Base-by-base conservation (phyloP, 306 rosid species). In the Medicago lupulina region DNA sequence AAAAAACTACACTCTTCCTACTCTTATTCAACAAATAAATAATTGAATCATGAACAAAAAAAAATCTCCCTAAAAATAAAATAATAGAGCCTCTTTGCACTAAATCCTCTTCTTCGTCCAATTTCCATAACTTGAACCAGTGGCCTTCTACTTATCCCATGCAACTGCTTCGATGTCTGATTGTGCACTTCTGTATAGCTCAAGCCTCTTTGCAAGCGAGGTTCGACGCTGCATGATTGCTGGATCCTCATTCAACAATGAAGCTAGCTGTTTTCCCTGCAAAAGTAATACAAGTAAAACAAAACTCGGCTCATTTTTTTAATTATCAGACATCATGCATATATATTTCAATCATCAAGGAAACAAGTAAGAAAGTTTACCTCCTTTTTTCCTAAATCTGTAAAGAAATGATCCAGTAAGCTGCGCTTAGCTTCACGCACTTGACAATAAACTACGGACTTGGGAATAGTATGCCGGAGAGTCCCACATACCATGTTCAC, bases 361-460 rank as follows among this genome's bases (percentile, higher is more conserved):
- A 69, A 78, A 55, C 31, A 75, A 74, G 4, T 39, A 19, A 55
- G 67, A 43, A 36, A 63, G 0, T 84, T 76, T 50, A 96, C 99
- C 87, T 92, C 99, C 67, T 85, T 75, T 86, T 87, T 90, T 3
- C 98, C 99, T 85, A 96, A 62, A 6, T 96, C 99, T 0, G 92
- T 73, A 72, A 90, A 96, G 91, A 96, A 96, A 77, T 88, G 91
- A 74, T 90, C 99, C 28, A 96, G 91, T 21, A 96, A 90, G 82
- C 91, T 86, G 66, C 98, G 87, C 83, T 96, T 96, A 10, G 98
- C 93, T 81, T 96, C 99, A 9, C 97, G 97, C 73, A 92, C 98
- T 89, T 96, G 99, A 68, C 99, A 96, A 81, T 90, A 90, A 49
- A 92, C 99, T 38, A 90, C 73, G 1, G 98, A 96, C 85, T 96